phyloP scores from a whole-genome alignment of 805 yeast species.

The Danielia oregonensis region DNA sequence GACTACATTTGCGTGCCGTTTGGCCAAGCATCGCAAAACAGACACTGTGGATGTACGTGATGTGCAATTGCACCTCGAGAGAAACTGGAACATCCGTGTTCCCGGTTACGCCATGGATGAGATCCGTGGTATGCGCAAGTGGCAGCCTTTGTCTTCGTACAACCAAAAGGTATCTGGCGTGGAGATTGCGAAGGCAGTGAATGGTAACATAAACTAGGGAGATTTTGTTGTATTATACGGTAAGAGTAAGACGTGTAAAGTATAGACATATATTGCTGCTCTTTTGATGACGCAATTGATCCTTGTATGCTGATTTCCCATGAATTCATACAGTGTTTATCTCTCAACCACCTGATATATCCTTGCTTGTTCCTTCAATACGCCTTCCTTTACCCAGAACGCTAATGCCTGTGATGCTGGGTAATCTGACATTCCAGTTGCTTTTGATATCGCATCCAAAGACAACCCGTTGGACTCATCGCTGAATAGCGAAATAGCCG shows the following conservation, averaged over 20 bases:
- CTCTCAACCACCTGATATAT: conserved; percentile 3
- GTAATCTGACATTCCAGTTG: conserved; percentile 19
- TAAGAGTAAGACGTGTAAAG: too few relatives aligned
- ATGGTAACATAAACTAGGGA: conserved; percentile 38
- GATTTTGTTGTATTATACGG: background rate
- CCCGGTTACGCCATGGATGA: conserved; percentile 95
- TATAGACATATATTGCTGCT: too few relatives aligned
- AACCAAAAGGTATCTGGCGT: conserved; percentile 68
- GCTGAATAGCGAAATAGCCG: conserved; percentile 51
- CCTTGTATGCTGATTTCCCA: too few relatives aligned
- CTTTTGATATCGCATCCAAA: conserved; percentile 16
- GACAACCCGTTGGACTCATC: conserved; percentile 30
- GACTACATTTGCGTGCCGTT: conserved; percentile 87
- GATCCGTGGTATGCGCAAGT: conserved; percentile 70
- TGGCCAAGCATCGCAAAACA: conserved; percentile 91
- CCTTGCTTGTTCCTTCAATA: conserved; percentile 30
- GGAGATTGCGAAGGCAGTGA: conserved; percentile 59
- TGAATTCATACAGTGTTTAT: too few relatives aligned
- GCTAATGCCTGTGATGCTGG: conserved; percentile 27
- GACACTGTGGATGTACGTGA: conserved; percentile 86
- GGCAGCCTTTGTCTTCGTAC: conserved; percentile 62
- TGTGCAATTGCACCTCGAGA: conserved; percentile 84
- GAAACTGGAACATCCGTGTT: conserved; percentile 90
- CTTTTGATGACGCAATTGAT: too few relatives aligned
- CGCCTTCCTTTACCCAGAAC: conserved; percentile 64